phyloP scores from a whole-genome alignment of 495 filamentous ascomycete species.

The Lasiosphaeria ovina region DNA sequence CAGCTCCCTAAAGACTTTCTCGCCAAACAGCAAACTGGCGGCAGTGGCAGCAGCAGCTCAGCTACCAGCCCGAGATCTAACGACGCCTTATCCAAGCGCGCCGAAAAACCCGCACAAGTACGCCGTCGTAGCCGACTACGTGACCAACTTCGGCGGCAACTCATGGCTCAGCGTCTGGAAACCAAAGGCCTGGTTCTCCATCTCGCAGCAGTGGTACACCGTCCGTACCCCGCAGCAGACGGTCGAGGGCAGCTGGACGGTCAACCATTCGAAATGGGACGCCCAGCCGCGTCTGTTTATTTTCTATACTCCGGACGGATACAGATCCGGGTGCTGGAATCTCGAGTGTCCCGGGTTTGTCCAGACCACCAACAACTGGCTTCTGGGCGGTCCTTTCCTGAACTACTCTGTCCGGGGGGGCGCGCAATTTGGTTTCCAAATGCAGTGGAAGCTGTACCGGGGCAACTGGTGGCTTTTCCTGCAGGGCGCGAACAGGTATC shows the following conservation, averaged over 20 bases:
- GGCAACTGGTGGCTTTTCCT: conserved; percentile 1
- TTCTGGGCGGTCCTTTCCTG: neutral
- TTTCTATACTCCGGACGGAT: neutral
- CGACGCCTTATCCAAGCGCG: neutral
- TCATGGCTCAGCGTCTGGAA: neutral
- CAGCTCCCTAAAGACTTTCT: neutral
- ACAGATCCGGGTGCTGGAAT: neutral
- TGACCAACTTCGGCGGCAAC: conserved; percentile 1
- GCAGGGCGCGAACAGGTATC: neutral
- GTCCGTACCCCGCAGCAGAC: neutral
- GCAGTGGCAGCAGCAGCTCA: neutral
- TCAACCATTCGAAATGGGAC: conserved; percentile 1
- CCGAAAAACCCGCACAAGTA: neutral
- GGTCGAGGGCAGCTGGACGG: neutral
- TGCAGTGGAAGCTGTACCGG: conserved; percentile 1
- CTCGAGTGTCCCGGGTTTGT: neutral
- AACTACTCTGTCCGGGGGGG: neutral
- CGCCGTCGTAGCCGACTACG: neutral
- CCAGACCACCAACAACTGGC: neutral
- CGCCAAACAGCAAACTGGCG: neutral
- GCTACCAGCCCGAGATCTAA: too few relatives aligned
- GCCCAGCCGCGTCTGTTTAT: neutral
- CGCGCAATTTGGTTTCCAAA: neutral
- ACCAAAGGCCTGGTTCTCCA: neutral
- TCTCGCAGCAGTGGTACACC: neutral